Base-by-base conservation (phyloP, 2,329 filamentous ascomycete species). In the Stemphylium beticola region DNA sequence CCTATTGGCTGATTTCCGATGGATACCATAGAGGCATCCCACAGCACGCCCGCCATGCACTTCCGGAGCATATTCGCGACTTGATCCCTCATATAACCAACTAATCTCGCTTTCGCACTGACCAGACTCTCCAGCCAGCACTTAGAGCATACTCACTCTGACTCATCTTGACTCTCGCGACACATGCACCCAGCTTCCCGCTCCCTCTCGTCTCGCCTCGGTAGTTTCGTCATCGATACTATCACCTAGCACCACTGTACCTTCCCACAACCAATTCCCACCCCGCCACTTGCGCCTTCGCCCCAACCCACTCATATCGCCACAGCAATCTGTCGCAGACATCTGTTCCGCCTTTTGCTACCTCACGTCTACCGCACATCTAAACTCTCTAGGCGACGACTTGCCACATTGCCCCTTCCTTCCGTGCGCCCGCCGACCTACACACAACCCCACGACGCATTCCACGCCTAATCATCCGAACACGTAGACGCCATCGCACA, bases 141-240 rank as follows among this genome's bases (percentile, higher is more conserved):
- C 34, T n/a, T 46, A 46, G n/a, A 44, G 17, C 38, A 45, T 38
- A 41, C 38, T 51, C 49, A 54, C 20, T 59, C 55, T 65, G 61
- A 64, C 61, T 65, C 66, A 66, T 48, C 51, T 18, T 49, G 18
- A 44, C 45, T 36, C 43, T 55, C 47, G 56, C 57, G 49, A 58
- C 58, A n/a, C 34, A 33, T 45, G 55, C 45, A 48, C 49, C 31
- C 53, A 45, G 33, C 51, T 26, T 51, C 52, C 49, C 51, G 17
- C 49, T 48, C 54, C 39, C 50, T 49, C 57, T 65, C 68, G 59
- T 24, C 22, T 24, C 26, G 26, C 64, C 65, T 65, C 64, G 60
- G 63, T 56, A 62, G 58, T 59, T 67, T 72, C 71, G 67, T 73
- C 71, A 72, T 70, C 56, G 65, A 68, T 44, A 53, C 51, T 53